Evolutionary conservation across 805 yeast genomes (phyloP).

Genomic region (Zygotorulaspora sp.): DNA sequence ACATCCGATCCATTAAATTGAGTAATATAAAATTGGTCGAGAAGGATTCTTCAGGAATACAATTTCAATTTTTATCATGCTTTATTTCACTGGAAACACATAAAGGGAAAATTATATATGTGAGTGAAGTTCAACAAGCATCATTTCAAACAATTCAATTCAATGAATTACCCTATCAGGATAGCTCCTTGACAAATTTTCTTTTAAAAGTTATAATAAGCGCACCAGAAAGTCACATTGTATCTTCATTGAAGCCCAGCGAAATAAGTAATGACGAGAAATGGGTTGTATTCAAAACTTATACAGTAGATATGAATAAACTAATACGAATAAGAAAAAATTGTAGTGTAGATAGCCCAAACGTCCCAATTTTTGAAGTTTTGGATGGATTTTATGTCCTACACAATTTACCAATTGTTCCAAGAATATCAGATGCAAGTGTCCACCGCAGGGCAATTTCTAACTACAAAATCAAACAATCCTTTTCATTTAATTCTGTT

Average conservation of each 20-base stretch:
- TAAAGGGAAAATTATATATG: slow-evolving; percentile 19
- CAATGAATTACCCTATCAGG: slow-evolving; percentile 24
- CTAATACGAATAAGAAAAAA: slow-evolving; percentile 14
- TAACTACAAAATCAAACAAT: slow-evolving; percentile 8
- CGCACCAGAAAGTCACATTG: slow-evolving; percentile 14
- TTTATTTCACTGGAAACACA: slow-evolving; percentile 23
- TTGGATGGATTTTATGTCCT: slow-evolving; percentile 25
- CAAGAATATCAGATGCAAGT: background rate
- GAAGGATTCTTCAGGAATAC: slow-evolving; percentile 1
- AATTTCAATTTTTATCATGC: slow-evolving; percentile 17
- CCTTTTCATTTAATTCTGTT: slow-evolving; percentile 28
- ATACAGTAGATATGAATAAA: slow-evolving; percentile 19
- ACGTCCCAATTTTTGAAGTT: slow-evolving; percentile 25
- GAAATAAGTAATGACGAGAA: slow-evolving; percentile 1
- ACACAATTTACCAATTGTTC: slow-evolving; percentile 3
- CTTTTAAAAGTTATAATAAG: slow-evolving; percentile 20
- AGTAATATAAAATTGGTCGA: slow-evolving; percentile 16
- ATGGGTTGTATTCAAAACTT: slow-evolving; percentile 19
- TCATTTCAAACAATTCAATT: slow-evolving; percentile 19
- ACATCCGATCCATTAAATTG: slow-evolving; percentile 25
- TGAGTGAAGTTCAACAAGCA: slow-evolving; percentile 28
- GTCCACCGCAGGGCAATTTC: slow-evolving; percentile 7
- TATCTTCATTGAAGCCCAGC: background rate
- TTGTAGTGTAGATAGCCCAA: slow-evolving; percentile 11
- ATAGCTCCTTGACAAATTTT: slow-evolving; percentile 15